Percentiles rank a stretch among this genome's conserved stretches.
phyloP scores from a whole-genome alignment of 352 stramenopile genomes.

The Pythium monospermum region DNA sequence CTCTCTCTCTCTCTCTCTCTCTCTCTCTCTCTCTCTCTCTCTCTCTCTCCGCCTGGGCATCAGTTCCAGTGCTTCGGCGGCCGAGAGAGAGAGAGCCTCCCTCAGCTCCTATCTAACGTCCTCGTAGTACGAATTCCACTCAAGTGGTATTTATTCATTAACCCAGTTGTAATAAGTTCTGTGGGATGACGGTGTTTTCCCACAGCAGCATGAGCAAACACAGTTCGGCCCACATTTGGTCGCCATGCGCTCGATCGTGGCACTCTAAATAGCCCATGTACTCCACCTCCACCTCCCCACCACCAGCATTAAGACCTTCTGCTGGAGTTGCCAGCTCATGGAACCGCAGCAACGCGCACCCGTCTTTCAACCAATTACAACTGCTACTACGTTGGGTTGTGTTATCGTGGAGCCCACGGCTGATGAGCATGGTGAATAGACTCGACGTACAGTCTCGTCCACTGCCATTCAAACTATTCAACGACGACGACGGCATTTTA shows the following conservation, averaged over 20 bases:
- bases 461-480: neutral
- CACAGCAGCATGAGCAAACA: constrained; percentile 21
- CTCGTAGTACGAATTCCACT: too few relatives aligned
- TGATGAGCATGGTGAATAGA: constrained; percentile 21
- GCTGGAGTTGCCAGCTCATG: constrained; percentile 13
- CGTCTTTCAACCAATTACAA: constrained; percentile 18
- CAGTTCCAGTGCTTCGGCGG: too few relatives aligned
- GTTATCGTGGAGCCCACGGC: constrained; percentile 12
- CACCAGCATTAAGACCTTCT: constrained; percentile 3
- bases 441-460: constrained; percentile 6
- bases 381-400: neutral
- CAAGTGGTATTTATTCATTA: too few relatives aligned
- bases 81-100: too few relatives aligned
- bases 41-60: too few relatives aligned
- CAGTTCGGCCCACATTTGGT: constrained; percentile 25
- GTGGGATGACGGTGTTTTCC: constrained; percentile 15
- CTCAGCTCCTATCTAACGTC: too few relatives aligned
- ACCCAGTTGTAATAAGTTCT: constrained; percentile 10
- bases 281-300: constrained; percentile 19
- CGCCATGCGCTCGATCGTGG: constrained; percentile 1
- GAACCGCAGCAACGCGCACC: constrained; percentile 16
- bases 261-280: constrained; percentile 25
- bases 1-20: too few relatives aligned
- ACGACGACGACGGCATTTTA: constrained; percentile 2
- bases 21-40: too few relatives aligned